Percentiles rank a stretch among this genome's conserved stretches.
Evolutionary conservation across 1,284 basidiomycete genomes (phyloP).

Genomic region (Laetiporus sulphureus): DNA sequence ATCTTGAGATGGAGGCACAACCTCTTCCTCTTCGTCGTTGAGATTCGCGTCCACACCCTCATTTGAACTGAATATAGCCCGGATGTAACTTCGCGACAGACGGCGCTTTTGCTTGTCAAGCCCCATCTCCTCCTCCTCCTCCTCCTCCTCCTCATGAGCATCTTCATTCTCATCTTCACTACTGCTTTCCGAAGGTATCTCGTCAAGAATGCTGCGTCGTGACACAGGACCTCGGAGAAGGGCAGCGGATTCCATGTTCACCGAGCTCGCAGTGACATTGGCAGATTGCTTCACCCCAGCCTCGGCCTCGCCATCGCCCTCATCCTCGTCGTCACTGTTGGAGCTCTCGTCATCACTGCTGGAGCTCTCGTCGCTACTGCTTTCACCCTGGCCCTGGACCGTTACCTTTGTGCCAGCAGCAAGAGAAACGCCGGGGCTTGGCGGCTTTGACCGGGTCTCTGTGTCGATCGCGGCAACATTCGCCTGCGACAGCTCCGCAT

Average conservation of each 20-base stretch:
- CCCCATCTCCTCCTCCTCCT: constrained; percentile 19
- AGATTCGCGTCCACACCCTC: constrained; percentile 18
- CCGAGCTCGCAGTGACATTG: constrained; percentile 2
- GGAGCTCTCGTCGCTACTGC: constrained; percentile 24
- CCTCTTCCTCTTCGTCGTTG: constrained; percentile 9
- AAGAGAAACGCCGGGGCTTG: constrained; percentile 11
- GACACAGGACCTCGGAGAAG: constrained; percentile 20
- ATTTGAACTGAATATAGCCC: constrained; percentile 18
- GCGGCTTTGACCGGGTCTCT: neutral
- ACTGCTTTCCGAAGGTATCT: constrained; percentile 18
- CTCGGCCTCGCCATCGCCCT: constrained; percentile 3
- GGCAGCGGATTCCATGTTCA: constrained; percentile 17
- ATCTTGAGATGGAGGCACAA: constrained; percentile 14
- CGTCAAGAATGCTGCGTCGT: constrained; percentile 14
- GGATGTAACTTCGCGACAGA: constrained; percentile 16
- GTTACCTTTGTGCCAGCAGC: constrained; percentile 24
- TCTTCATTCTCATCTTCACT: constrained; percentile 13
- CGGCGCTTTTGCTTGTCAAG: constrained; percentile 22
- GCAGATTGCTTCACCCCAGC: neutral
- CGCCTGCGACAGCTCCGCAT: too few relatives aligned
- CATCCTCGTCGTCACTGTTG: too few relatives aligned
- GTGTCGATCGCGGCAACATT: neutral
- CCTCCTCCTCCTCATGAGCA: constrained; percentile 12
- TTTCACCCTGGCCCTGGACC: constrained; percentile 24
- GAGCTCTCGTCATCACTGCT: constrained; percentile 16